These are phyloP conservation scores for Fraxinus platypoda DNA, from an alignment of 305 asterid species.

Conservation along the genomic window DNA sequence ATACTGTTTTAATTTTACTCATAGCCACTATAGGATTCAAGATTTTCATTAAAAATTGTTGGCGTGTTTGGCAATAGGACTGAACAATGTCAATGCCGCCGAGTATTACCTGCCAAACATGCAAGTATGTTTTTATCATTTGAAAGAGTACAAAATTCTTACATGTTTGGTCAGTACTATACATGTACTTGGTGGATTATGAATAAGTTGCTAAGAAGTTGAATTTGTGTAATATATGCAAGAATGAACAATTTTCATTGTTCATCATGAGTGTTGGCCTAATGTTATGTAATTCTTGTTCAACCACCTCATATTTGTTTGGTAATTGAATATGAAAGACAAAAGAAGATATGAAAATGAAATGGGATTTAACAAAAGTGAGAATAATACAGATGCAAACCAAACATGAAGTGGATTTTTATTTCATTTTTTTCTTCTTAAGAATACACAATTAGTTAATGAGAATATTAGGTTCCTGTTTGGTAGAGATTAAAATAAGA, in stretches of 20 bases:
- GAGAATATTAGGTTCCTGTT: background rate
- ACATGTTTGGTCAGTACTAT: background rate
- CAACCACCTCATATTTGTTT: background rate
- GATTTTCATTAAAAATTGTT: background rate
- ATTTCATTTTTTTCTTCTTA: background rate
- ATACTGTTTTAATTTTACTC: background rate
- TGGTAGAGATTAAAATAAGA: no score
- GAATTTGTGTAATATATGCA: background rate
- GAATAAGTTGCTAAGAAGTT: background rate
- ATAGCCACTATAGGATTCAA: background rate
- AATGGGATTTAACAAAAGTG: background rate
- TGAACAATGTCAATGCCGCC: background rate
- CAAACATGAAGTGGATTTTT: background rate
- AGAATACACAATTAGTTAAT: background rate
- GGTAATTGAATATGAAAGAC: background rate
- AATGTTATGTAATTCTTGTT: background rate
- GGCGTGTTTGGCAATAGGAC: background rate
- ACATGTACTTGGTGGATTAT: background rate
- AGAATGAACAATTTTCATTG: background rate
- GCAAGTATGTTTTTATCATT: background rate
- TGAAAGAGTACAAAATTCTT: background rate
- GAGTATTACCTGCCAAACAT: background rate
- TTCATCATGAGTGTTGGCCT: background rate
- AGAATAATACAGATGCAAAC: background rate
- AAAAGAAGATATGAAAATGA: background rate